These are phyloP conservation scores for Lablab purpureus DNA, from an alignment of 306 rosid species.

Conservation along the genomic window DNA sequence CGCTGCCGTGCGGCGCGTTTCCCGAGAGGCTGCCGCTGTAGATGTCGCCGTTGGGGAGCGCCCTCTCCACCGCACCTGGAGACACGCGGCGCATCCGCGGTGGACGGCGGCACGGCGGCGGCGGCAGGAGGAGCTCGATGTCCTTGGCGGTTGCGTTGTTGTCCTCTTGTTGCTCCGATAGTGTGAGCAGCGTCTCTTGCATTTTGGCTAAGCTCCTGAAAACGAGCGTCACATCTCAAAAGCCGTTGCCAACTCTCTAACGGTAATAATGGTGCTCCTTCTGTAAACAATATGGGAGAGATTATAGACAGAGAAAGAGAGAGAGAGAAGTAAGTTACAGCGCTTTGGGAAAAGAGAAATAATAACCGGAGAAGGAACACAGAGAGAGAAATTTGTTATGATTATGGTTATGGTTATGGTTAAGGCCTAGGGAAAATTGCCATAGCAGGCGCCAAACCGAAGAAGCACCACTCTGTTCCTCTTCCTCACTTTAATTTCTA, in stretches of 20 bases:
- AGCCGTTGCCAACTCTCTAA: not conserved
- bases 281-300: not conserved
- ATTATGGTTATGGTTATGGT: not conserved
- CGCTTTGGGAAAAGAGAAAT: conserved; percentile 8
- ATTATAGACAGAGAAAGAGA: not conserved
- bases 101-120: conserved; percentile 44
- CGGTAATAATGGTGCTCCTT: not conserved
- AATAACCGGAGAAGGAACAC: not conserved
- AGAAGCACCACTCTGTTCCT: not conserved
- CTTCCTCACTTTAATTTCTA: not conserved
- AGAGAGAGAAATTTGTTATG: not conserved
- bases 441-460: not conserved
- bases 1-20: conserved; percentile 53
- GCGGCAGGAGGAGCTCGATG: conserved; percentile 42
- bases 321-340: not conserved
- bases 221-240: conserved; percentile 38
- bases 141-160: not conserved
- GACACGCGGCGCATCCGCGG: conserved; percentile 36
- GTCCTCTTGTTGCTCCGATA: conserved; percentile 19
- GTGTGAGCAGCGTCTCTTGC: conserved; percentile 58
- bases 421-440: not conserved
- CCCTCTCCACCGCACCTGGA: conserved; percentile 41
- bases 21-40: conserved; percentile 51
- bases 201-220: conserved; percentile 8
- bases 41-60: conserved; percentile 53